Conservation (phyloP, 148 eudicot species). For the Talinum fruticosum region DNA sequence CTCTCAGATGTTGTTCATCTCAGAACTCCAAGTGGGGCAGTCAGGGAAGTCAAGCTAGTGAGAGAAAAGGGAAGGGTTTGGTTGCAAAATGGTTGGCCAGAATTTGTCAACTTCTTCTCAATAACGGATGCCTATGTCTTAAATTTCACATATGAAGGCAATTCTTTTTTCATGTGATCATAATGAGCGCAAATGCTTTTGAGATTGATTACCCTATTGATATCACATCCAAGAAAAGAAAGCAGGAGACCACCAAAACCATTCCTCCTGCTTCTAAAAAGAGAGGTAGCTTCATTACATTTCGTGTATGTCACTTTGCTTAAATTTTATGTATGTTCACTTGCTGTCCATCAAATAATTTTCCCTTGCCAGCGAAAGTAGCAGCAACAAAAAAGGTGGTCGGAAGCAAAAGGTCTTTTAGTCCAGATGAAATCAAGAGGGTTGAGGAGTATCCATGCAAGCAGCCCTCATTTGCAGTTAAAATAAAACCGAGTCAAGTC, state of each 20-base stretch:
- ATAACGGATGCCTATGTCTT: conserved; percentile 16
- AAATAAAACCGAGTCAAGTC: not conserved
- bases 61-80: conserved; percentile 22
- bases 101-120: conserved; percentile 30
- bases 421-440: not conserved
- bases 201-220: conserved; percentile 33
- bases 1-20: conserved; percentile 10
- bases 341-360: not conserved
- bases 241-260: not conserved
- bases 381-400: conserved; percentile 6
- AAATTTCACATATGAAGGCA: conserved; percentile 26
- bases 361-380: not conserved
- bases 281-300: conserved; percentile 8
- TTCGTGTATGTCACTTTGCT: not conserved
- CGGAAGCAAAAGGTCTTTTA: not conserved
- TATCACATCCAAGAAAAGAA: not conserved
- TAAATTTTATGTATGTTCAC: not conserved
- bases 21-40: conserved; percentile 20
- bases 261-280: not conserved
- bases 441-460: not conserved
- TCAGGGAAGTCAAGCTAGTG: conserved; percentile 21
- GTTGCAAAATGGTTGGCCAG: conserved; percentile 34
- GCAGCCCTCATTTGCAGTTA: conserved; percentile 10
- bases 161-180: conserved; percentile 26
- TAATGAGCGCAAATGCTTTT: conserved; percentile 20